phyloP scores from a whole-genome alignment of 306 rosid species.

The Hippophae gyantsensis region DNA sequence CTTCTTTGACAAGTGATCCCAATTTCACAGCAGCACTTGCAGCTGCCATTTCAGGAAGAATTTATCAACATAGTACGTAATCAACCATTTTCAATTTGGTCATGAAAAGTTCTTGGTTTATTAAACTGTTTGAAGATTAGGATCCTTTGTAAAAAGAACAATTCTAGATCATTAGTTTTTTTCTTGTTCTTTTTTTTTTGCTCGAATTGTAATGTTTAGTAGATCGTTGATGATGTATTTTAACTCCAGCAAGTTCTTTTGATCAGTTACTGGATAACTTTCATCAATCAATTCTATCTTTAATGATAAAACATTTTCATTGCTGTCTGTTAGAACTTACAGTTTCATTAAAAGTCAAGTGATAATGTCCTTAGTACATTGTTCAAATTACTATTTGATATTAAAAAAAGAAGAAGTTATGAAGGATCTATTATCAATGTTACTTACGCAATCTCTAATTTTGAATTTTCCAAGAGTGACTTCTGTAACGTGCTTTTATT shows the following conservation, averaged over 20 bases:
- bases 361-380: neutral
- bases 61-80: conserved; percentile 28
- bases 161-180: neutral
- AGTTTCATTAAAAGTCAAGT: neutral
- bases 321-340: neutral
- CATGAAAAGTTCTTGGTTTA: conserved; percentile 7
- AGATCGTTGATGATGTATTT: neutral
- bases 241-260: neutral
- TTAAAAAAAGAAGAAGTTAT: too few species aligned
- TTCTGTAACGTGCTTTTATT: too few species aligned
- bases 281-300: neutral
- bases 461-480: too few species aligned
- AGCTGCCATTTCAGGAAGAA: conserved; percentile 85
- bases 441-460: too few species aligned
- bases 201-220: conserved; percentile 11
- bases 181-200: neutral
- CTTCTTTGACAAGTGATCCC: conserved; percentile 89
- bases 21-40: conserved; percentile 83
- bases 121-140: conserved; percentile 18
- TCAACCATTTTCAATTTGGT: conserved; percentile 12
- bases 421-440: too few species aligned
- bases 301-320: neutral
- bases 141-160: conserved; percentile 59
- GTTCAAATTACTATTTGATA: too few species aligned
- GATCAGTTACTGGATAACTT: neutral